A percentile compares a stretch with the other conserved stretches of the same genome.
These are phyloP conservation scores for Leccinellum rugosiceps DNA, from an alignment of 768 basidiomycete species.

Conservation along the genomic window DNA sequence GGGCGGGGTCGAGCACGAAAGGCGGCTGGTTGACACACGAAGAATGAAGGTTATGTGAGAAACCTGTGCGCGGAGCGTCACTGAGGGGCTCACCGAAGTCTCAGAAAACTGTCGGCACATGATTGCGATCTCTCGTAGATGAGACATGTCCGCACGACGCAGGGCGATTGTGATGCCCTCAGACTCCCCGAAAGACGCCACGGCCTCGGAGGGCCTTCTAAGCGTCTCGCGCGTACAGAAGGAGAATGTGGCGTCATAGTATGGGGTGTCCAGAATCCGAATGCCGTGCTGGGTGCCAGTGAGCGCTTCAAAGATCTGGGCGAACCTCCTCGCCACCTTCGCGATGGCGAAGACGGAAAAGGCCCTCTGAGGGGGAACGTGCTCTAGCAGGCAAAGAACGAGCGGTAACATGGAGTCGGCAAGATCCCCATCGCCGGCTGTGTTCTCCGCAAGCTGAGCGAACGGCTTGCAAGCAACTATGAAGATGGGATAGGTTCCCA, in stretches of 20 bases:
- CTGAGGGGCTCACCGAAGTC: constrained; percentile 49
- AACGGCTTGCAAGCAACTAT: not conserved
- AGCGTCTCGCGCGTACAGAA: constrained; percentile 50
- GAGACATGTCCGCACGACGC: constrained; percentile 32
- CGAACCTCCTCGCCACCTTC: constrained; percentile 44
- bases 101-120: constrained; percentile 50
- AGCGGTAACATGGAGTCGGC: not conserved
- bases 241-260: constrained; percentile 61
- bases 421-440: not conserved
- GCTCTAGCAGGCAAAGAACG: not conserved
- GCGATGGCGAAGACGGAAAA: constrained; percentile 41
- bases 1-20: constrained; percentile 29
- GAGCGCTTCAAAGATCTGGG: constrained; percentile 41
- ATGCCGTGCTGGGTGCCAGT: not conserved
- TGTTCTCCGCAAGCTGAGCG: not conserved
- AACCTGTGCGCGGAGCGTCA: not conserved
- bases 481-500: constrained; percentile 61
- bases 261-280: constrained; percentile 38
- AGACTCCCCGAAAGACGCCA: not conserved
- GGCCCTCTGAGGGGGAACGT: not conserved
- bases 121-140: constrained; percentile 36
- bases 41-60: not conserved
- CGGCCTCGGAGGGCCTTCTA: constrained; percentile 1
- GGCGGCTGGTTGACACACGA: constrained; percentile 42
- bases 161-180: constrained; percentile 25